These are phyloP conservation scores for Trebouxia sp. DNA, from an alignment of 139 green algal species.

Conservation along the genomic window DNA sequence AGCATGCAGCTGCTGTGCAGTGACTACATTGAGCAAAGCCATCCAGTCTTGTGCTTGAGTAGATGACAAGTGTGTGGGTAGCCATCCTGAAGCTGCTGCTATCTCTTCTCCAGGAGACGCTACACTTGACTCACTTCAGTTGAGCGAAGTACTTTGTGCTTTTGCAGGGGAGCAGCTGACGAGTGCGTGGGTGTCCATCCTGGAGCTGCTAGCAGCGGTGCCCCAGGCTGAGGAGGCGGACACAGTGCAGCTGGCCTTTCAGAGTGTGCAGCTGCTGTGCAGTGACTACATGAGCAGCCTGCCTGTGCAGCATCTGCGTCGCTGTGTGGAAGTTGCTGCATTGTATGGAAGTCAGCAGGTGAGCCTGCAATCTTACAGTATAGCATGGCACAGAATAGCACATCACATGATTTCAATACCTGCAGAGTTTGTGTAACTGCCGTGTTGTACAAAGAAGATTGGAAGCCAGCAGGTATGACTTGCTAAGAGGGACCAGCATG, in stretches of 20 bases:
- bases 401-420: not conserved
- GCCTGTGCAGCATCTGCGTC: constrained; percentile 45
- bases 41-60: no score
- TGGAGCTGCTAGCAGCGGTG: constrained; percentile 76
- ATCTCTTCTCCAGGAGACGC: no score
- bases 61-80: no score
- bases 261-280: constrained; percentile 69
- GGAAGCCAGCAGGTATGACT: constrained; percentile 12
- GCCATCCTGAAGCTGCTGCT: no score
- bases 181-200: constrained; percentile 76
- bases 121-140: not conserved
- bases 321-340: constrained; percentile 67
- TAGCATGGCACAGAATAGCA: no score
- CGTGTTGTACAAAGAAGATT: no score
- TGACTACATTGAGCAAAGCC: no score
- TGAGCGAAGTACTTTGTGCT: not conserved
- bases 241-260: constrained; percentile 67
- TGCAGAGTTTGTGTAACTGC: not conserved
- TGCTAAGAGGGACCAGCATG: not conserved
- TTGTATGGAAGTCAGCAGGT: constrained; percentile 63
- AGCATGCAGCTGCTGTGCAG: constrained; percentile 67
- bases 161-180: constrained; percentile 70
- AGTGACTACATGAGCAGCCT: constrained; percentile 74
- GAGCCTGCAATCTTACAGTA: no score
- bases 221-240: constrained; percentile 52